Evolutionary conservation across 2,329 filamentous ascomycete species (phyloP), one percentile per base, ranked within the genome.

Genomic region (Alternaria sp.): DNA sequence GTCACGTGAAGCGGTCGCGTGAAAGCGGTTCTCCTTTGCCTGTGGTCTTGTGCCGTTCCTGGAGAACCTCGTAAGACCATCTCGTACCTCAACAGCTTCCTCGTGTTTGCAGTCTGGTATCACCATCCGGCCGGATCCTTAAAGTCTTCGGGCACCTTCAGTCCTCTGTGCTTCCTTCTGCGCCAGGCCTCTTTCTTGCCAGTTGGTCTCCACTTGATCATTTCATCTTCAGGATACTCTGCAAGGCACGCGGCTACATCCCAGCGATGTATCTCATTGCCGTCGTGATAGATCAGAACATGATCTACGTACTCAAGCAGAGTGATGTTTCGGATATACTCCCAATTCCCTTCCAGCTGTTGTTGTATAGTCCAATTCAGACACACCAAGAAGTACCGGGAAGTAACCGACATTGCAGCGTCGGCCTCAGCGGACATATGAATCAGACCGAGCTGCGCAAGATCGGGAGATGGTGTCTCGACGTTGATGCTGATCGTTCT

Each of bases 401-500:
- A 41, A 41, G 37, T 41, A 41, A 41, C n/a, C 37, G 37, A 41
- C 37, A 41, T 41, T 41, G 37, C 37, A 18, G 15, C 15, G 37
- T 41, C 37, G 37, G 37, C 37, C 37, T 18, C 2, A 18, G 15
- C n/a, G 37, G 37, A 41, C 37, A 41, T 18, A 41, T 41, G 37
- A 41, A 18, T 41, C 37, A 41, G n/a, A 41, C 15, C 37, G 37
- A 41, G 37, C 37, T 41, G 37, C 37, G n/a, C 37, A 41, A 41
- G 37, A 41, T 41, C 37, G n/a, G 37, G 37, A 41, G 37, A 41
- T 41, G 65, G 65, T 7, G 61, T 68, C 30, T 66, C 58, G 47
- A 71, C 21, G 49, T 70, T 56, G 43, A 71, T 65, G 8, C 63
- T 28, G 51, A 71, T 37, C 11, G 54, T 56, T 45, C 66, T 65